These are phyloP conservation scores for Sporisorium scitamineum DNA, from an alignment of 1,284 basidiomycete genomes.

Conservation along the genomic window DNA sequence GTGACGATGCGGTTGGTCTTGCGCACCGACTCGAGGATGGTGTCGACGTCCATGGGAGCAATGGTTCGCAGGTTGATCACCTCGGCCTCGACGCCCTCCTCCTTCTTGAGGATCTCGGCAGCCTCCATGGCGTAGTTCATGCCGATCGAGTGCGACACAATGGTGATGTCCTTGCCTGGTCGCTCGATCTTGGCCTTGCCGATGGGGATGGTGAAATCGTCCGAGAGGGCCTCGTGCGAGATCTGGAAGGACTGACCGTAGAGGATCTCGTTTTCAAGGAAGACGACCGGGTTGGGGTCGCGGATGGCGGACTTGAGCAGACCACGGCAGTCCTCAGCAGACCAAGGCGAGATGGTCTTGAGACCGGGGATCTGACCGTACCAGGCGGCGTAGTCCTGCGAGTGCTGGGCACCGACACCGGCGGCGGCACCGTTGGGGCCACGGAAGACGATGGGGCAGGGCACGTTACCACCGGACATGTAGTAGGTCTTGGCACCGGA, in stretches of 20 bases:
- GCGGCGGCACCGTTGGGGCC: slow-evolving; percentile 98
- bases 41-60: slow-evolving; percentile 95
- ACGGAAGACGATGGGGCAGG: slow-evolving; percentile 98
- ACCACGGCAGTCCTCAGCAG: slow-evolving; percentile 96
- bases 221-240: slow-evolving; percentile 92
- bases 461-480: slow-evolving; percentile 99
- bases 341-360: slow-evolving; percentile 98
- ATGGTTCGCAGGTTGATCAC: slow-evolving; percentile 97
- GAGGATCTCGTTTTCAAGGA: slow-evolving; percentile 99
- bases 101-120: slow-evolving; percentile 85
- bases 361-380: slow-evolving; percentile 96
- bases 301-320: slow-evolving; percentile 97
- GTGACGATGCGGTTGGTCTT: slow-evolving; percentile 97
- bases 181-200: slow-evolving; percentile 98
- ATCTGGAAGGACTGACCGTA: slow-evolving; percentile 98
- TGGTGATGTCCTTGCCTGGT: slow-evolving; percentile 89
- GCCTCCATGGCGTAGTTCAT: slow-evolving; percentile 75
- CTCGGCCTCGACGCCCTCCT: slow-evolving; percentile 93
- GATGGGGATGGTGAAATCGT: slow-evolving; percentile 90
- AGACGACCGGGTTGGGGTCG: slow-evolving; percentile 97
- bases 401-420: slow-evolving; percentile 86
- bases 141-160: slow-evolving; percentile 82
- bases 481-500: slow-evolving; percentile 99
- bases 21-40: slow-evolving; percentile 94
- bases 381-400: slow-evolving; percentile 75